Evolutionary conservation across 441 rosid species (phyloP).

Genomic region (Pelargonium citronellum): DNA sequence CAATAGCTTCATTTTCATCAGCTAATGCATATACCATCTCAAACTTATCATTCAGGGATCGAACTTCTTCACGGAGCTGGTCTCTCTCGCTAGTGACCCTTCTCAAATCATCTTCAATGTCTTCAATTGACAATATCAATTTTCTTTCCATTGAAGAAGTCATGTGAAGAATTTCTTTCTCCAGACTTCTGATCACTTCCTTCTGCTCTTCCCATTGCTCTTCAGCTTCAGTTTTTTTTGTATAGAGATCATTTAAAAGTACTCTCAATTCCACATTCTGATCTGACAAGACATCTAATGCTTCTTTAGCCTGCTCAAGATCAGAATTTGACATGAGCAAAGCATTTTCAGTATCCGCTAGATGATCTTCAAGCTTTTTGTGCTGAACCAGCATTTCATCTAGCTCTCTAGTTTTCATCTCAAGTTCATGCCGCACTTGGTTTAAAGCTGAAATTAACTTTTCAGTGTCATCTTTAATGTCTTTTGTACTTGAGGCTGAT

Average conservation of each 20-base stretch:
- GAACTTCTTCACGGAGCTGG: slow-evolving; percentile 51
- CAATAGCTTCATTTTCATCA: slow-evolving; percentile 87
- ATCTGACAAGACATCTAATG: slow-evolving; percentile 44
- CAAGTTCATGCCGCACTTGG: slow-evolving; percentile 54
- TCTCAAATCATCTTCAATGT: slow-evolving; percentile 48
- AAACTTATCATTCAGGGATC: slow-evolving; percentile 57
- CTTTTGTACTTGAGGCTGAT: slow-evolving; percentile 62
- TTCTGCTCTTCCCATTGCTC: slow-evolving; percentile 63
- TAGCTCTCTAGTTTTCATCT: slow-evolving; percentile 55
- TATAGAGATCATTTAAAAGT: slow-evolving; percentile 59
- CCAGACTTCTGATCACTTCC: slow-evolving; percentile 61
- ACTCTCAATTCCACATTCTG: slow-evolving; percentile 68
- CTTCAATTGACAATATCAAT: slow-evolving; percentile 39
- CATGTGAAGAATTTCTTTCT: slow-evolving; percentile 63
- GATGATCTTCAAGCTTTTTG: slow-evolving; percentile 44
- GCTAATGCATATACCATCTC: slow-evolving; percentile 62
- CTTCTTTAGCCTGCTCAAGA: slow-evolving; percentile 52
- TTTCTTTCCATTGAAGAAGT: slow-evolving; percentile 48
- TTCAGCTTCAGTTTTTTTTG: slow-evolving; percentile 61
- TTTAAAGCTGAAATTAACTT: slow-evolving; percentile 42
- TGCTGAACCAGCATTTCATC: slow-evolving; percentile 50
- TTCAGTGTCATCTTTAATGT: slow-evolving; percentile 68
- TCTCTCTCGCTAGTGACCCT: slow-evolving; percentile 50
- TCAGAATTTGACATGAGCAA: slow-evolving; percentile 42
- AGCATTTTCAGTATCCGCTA: slow-evolving; percentile 49